Evolutionary conservation across 208 protist species (phyloP).

Genomic region (Trypanosoma conorhini): DNA sequence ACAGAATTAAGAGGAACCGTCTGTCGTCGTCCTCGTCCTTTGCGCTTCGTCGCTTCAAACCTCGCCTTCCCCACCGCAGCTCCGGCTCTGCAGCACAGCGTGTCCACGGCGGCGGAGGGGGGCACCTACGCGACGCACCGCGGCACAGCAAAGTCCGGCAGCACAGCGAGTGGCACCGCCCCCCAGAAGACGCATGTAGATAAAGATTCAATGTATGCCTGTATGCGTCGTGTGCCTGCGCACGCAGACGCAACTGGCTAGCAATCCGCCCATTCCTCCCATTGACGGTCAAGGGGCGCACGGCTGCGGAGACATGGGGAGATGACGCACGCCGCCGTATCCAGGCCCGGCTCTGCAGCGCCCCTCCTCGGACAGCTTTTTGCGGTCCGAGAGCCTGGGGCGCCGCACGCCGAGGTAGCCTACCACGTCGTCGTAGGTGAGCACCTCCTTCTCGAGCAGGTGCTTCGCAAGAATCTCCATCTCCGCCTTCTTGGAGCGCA

Average conservation of each 20-base stretch:
- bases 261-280: too few relatives aligned
- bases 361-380: constrained; percentile 39
- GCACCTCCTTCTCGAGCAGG: constrained; percentile 78
- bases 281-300: too few relatives aligned
- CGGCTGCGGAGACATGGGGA: too few relatives aligned
- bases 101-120: neutral
- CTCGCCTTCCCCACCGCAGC: neutral
- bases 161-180: too few relatives aligned
- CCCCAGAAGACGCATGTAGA: too few relatives aligned
- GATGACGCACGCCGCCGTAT: too few relatives aligned
- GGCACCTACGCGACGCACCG: too few relatives aligned
- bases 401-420: constrained; percentile 67
- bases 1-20: neutral
- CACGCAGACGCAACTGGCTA: too few relatives aligned
- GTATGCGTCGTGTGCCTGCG: too few relatives aligned
- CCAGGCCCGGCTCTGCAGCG: too few relatives aligned
- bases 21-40: neutral
- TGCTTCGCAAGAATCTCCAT: constrained; percentile 89
- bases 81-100: neutral
- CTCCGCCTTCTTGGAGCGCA: constrained; percentile 72
- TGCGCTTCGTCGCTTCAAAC: neutral
- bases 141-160: too few relatives aligned
- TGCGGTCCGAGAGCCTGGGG: constrained; percentile 43
- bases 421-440: constrained; percentile 82
- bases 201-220: too few relatives aligned